Conservation (phyloP, 345 rosid species). For the Pugionium cornutum region DNA sequence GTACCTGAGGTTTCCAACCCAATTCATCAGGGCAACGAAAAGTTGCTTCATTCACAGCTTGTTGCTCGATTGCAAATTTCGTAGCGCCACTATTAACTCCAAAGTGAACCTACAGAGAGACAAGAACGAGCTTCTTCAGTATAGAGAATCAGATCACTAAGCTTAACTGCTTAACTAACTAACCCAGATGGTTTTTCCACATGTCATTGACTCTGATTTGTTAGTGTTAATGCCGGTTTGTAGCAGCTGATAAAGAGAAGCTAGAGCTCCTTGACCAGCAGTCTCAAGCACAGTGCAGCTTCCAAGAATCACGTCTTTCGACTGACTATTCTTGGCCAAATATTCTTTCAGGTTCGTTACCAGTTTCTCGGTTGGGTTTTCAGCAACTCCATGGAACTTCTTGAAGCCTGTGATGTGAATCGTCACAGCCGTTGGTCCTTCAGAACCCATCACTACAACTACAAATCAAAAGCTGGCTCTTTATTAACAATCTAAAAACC, state of each 20-base stretch:
- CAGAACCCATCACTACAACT: constrained; percentile 78
- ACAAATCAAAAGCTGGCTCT: constrained; percentile 21
- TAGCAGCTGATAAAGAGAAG: constrained; percentile 60
- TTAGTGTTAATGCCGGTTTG: constrained; percentile 53
- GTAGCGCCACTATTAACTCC: constrained; percentile 97
- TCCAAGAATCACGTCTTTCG: constrained; percentile 74
- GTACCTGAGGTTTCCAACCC: constrained; percentile 99
- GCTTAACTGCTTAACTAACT: constrained; percentile 32
- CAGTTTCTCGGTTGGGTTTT: constrained; percentile 88
- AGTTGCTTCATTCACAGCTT: constrained; percentile 97
- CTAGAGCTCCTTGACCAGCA: constrained; percentile 83
- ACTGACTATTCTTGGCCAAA: constrained; percentile 62
- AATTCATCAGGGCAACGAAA: constrained; percentile 95
- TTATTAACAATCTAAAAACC: constrained; percentile 21
- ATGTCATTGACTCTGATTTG: constrained; percentile 50
- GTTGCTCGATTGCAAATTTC: constrained; percentile 82
- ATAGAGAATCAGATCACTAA: constrained; percentile 1
- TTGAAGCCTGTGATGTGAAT: constrained; percentile 91
- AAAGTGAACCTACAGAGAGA: constrained; percentile 62
- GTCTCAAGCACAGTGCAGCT: constrained; percentile 83
- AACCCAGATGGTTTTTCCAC: constrained; percentile 72
- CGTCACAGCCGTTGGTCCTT: constrained; percentile 80
- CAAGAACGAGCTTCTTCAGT: constrained; percentile 8
- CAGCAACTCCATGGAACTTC: constrained; percentile 97
- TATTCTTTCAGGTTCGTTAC: constrained; percentile 69